A percentile compares a stretch with the other conserved stretches of the same genome.
Conservation (phyloP, 768 basidiomycete genomes). For the Kwoniella sp. region DNA sequence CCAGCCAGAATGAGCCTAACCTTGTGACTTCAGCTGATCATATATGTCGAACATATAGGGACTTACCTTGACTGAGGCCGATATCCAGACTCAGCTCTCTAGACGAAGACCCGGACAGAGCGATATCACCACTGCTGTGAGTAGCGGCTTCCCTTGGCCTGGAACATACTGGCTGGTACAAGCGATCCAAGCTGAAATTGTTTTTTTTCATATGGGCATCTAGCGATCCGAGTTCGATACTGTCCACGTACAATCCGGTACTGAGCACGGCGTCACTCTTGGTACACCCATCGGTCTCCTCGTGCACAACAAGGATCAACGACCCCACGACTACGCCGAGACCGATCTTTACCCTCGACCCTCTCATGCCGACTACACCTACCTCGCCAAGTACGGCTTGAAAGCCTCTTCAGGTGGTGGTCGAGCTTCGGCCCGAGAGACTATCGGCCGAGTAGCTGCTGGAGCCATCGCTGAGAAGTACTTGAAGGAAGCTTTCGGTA, state of each 20-base stretch:
- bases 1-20: neutral
- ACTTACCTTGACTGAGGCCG: conserved; percentile 71
- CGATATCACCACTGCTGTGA: conserved; percentile 89
- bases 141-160: conserved; percentile 52
- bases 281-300: conserved; percentile 97
- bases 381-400: conserved; percentile 93
- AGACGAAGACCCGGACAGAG: conserved; percentile 93
- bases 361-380: conserved; percentile 96
- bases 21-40: too few species aligned
- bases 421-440: conserved; percentile 90
- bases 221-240: conserved; percentile 94
- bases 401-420: conserved; percentile 98
- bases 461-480: conserved; percentile 98
- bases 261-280: conserved; percentile 89
- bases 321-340: conserved; percentile 97
- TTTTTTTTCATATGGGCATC: too few species aligned
- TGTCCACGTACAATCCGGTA: conserved; percentile 88
- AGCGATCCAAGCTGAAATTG: neutral
- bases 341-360: conserved; percentile 97
- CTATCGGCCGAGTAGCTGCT: conserved; percentile 97
- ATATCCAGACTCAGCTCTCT: conserved; percentile 88
- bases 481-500: conserved; percentile 77
- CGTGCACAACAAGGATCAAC: conserved; percentile 95
- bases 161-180: neutral
- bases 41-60: too few species aligned